A percentile compares a stretch with the other conserved stretches of the same genome.
These are phyloP conservation scores for Tetraselmis chui DNA, from an alignment of 139 green algal genomes.

Conservation along the genomic window DNA sequence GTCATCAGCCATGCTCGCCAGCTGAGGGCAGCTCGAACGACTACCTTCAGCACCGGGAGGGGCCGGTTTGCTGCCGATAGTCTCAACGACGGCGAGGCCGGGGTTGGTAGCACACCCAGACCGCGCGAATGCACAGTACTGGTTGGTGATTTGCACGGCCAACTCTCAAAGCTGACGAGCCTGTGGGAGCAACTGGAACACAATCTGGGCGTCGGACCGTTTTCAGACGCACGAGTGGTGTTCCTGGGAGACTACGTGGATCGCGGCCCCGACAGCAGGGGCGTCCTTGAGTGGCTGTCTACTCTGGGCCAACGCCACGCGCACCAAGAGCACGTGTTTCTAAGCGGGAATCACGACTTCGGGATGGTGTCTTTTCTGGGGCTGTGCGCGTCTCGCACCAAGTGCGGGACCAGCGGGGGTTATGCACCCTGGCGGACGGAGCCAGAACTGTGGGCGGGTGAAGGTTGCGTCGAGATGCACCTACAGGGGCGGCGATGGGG, in stretches of 20 bases:
- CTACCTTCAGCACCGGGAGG: no score
- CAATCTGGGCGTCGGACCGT: slow-evolving; percentile 4
- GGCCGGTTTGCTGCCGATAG: no score
- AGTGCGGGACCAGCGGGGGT: neutral
- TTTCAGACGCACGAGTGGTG: slow-evolving; percentile 17
- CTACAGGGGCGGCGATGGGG: slow-evolving; percentile 18
- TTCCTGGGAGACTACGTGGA: slow-evolving; percentile 34
- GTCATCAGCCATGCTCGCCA: no score
- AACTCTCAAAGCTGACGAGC: slow-evolving; percentile 5
- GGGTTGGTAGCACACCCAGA: no score
- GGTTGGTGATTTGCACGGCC: slow-evolving; percentile 27
- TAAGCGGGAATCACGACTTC: slow-evolving; percentile 31
- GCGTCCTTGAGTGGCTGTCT: slow-evolving; percentile 19
- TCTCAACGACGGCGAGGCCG: no score
- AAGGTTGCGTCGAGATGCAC: slow-evolving; percentile 17
- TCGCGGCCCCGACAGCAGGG: slow-evolving; percentile 14
- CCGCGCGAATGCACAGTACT: no score
- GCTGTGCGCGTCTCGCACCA: neutral
- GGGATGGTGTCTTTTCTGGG: slow-evolving; percentile 18
- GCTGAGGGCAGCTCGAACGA: no score
- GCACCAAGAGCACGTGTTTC: slow-evolving; percentile 25
- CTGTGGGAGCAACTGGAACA: slow-evolving; percentile 20
- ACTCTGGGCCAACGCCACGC: slow-evolving; percentile 1
- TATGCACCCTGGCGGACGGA: slow-evolving; percentile 12
- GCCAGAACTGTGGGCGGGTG: neutral